Percentiles rank a stretch among this genome's conserved stretches.
Evolutionary conservation across 192 early-diverging fungal species (phyloP).

Genomic region (Spizellomyces sp.): DNA sequence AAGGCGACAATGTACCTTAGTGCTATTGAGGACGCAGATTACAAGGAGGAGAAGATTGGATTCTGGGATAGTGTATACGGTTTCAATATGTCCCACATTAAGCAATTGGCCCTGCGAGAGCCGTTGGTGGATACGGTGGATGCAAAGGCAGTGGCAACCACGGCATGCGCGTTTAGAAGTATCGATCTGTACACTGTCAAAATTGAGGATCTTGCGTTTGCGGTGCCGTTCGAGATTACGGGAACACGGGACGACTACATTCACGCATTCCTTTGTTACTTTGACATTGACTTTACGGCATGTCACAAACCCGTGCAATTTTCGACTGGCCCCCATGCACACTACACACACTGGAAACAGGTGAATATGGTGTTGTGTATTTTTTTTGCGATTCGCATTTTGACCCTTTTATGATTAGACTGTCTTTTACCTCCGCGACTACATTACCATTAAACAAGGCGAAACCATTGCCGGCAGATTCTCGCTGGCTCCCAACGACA

Average conservation of each 20-base stretch:
- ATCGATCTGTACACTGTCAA: constrained; percentile 86
- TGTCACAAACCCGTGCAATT: constrained; percentile 83
- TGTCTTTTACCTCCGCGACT: constrained; percentile 88
- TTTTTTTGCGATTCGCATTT: neutral
- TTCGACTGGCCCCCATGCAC: constrained; percentile 78
- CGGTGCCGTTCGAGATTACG: constrained; percentile 77
- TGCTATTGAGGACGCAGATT: constrained; percentile 93
- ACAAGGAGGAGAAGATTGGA: constrained; percentile 88
- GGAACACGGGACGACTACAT: constrained; percentile 82
- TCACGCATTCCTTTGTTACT: constrained; percentile 94
- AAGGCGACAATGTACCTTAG: constrained; percentile 85
- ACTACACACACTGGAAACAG: constrained; percentile 99
- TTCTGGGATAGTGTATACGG: constrained; percentile 96
- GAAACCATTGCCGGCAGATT: constrained; percentile 74
- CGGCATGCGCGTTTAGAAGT: constrained; percentile 74
- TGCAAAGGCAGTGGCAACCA: constrained; percentile 79
- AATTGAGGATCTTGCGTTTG: constrained; percentile 85
- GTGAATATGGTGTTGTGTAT: constrained; percentile 25
- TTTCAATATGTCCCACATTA: constrained; percentile 96
- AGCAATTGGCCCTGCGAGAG: constrained; percentile 80
- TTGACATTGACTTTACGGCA: constrained; percentile 93
- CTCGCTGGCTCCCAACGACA: constrained; percentile 69
- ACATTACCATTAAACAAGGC: constrained; percentile 71
- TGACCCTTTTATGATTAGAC: constrained; percentile 50
- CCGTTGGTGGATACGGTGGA: constrained; percentile 97